phyloP scores from a whole-genome alignment of 202 grass and related monocot genomes.

The Carex arenaria region DNA sequence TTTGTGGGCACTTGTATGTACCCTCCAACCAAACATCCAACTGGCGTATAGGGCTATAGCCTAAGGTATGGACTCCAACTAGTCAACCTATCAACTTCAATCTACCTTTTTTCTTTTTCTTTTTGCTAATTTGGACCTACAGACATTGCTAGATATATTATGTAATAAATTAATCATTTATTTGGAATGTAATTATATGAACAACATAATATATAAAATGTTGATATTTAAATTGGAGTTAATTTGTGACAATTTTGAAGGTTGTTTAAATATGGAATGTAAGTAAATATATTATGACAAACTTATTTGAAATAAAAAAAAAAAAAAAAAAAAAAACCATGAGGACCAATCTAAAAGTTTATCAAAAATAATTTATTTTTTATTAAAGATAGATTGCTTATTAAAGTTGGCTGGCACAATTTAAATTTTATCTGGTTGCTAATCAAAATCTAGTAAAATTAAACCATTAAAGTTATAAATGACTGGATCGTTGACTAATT shows the following conservation, averaged over 20 bases:
- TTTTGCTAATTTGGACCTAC: not conserved
- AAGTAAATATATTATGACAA: not conserved
- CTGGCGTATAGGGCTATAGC: not conserved
- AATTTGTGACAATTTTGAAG: too few relatives aligned
- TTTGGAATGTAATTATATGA: not conserved
- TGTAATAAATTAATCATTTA: not conserved
- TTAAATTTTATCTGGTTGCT: not conserved
- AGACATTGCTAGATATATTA: not conserved
- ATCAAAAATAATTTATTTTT: too few relatives aligned
- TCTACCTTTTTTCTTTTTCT: not conserved
- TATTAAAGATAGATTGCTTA: too few relatives aligned
- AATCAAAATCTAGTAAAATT: not conserved
- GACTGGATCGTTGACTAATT: too few relatives aligned
- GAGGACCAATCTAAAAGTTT: too few relatives aligned
- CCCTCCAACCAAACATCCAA: slow-evolving; percentile 19
- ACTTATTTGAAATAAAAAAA: not conserved
- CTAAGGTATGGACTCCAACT: not conserved
- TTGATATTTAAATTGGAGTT: too few relatives aligned
- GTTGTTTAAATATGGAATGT: too few relatives aligned
- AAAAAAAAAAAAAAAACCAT: too few relatives aligned
- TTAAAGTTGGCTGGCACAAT: not conserved
- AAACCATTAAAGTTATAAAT: too few relatives aligned
- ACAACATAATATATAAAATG: too few relatives aligned
- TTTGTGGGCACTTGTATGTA: slow-evolving; percentile 15
- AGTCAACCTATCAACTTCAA: slow-evolving; percentile 16